Conservation (phyloP, 2,329 filamentous ascomycete genomes). For the Xylariaceae sp. region DNA sequence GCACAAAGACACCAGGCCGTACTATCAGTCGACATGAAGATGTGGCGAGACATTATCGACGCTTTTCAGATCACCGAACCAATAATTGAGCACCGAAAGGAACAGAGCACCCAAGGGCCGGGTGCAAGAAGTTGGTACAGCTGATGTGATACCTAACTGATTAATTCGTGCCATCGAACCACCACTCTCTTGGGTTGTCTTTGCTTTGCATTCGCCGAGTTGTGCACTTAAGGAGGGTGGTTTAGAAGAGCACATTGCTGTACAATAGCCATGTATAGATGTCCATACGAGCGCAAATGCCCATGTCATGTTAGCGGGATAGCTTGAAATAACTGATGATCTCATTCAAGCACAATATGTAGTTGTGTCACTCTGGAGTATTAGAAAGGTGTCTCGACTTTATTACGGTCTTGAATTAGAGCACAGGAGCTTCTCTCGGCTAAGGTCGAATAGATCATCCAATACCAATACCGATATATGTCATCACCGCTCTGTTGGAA, state of each 20-base stretch:
- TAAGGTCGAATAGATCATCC: no score
- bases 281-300: conserved; percentile 7
- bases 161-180: not conserved
- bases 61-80: conserved; percentile 78
- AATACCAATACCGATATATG: no score
- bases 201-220: not conserved
- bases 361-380: no score
- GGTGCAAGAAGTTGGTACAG: conserved; percentile 72
- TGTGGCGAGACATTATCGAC: conserved; percentile 79
- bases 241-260: not conserved
- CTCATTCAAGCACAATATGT: not conserved
- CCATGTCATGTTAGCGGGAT: conserved; percentile 1
- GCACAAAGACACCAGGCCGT: conserved; percentile 82
- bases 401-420: no score
- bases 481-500: no score
- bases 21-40: conserved; percentile 83
- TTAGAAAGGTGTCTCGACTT: no score
- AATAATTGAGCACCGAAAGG: conserved; percentile 83
- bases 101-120: conserved; percentile 58
- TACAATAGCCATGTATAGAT: conserved; percentile 19
- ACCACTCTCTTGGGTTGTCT: not conserved
- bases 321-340: conserved; percentile 12
- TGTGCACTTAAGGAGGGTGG: not conserved
- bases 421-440: no score
- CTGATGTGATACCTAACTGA: conserved; percentile 40